Evolutionary conservation across 306 rosid genomes (phyloP), one percentile per base, ranked within the genome.

Genomic region (Cucurbita ficifolia): DNA sequence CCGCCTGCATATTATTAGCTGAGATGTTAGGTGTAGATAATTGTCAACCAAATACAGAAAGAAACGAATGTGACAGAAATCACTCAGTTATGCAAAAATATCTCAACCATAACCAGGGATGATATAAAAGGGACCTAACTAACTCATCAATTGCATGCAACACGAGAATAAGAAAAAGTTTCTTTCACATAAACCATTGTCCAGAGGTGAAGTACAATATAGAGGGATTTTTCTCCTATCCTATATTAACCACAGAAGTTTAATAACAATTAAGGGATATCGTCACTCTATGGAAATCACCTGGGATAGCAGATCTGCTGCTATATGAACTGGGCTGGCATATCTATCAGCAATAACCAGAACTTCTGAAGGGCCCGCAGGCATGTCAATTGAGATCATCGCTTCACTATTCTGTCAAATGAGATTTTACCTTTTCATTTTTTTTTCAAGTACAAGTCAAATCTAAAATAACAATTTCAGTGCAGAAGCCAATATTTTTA

Each of bases 301-400:
- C 98, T 93, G 98, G 71, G 98, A 93, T 78, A 94, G 97, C 80
- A 94, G 84, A 87, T 94, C 99, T 46, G 96, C 97, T 54, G 99
- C 99, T 75, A 94, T 78, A 72, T 94, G 96, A 76, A 85, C 92
- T 55, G 99, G 92, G 75, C 85, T 80, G 62, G 99, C 95, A 74
- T 86, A 75, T 79, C 81, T 80, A 84, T 94, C 99, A 40, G 99
- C 97, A 78, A 94, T 94, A 83, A 94, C 99, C 75, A 94, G 83
- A 80, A 94, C 99, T 89, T 94, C 99, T 9, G 99, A 94, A 68
- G 99, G 99, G 59, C 99, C 99, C 0, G 99, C 99, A 4, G 99
- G 97, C 99, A 90, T 91, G 82, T 94, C 99, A 83, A 94, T 94
- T 51, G 99, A 89, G 74, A 94, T 87, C 99, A 94, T 91, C 64